Percentiles rank a stretch among this genome's conserved stretches.
Evolutionary conservation across 2,329 filamentous ascomycete genomes (phyloP).

Genomic region (Aspergillus bombycis): DNA sequence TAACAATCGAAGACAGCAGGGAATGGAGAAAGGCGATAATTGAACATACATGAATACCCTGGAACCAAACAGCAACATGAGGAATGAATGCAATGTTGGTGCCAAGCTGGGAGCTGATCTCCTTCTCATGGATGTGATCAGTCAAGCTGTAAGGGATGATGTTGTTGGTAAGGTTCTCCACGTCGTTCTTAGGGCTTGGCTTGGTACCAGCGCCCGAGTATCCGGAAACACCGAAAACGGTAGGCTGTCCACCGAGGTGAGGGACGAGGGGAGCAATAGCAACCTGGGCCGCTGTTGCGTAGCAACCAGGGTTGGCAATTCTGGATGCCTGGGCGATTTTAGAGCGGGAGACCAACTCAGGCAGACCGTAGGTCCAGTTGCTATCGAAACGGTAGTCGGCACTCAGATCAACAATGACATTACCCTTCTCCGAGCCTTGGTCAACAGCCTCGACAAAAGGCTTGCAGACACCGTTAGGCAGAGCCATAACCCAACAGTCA

Average conservation of each 20-base stretch:
- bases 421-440: conserved; percentile 66
- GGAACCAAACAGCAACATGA: conserved; percentile 96
- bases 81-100: conserved; percentile 81
- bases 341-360: conserved; percentile 77
- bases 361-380: conserved; percentile 86
- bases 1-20: background rate
- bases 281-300: conserved; percentile 89
- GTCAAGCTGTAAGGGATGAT: conserved; percentile 89
- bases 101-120: conserved; percentile 80
- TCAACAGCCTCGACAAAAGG: conserved; percentile 90
- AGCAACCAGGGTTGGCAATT: conserved; percentile 93
- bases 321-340: conserved; percentile 77
- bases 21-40: background rate
- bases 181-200: conserved; percentile 90
- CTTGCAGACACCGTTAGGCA: conserved; percentile 93
- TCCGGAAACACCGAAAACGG: conserved; percentile 86
- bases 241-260: conserved; percentile 76
- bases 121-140: conserved; percentile 92
- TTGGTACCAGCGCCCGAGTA: conserved; percentile 96
- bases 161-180: conserved; percentile 80
- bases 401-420: conserved; percentile 89
- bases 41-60: conserved; percentile 73
- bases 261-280: conserved; percentile 81
- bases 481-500: conserved; percentile 96
- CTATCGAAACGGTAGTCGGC: conserved; percentile 92